Base-by-base conservation (phyloP, 1,284 basidiomycete genomes). In the Boletellus dicymbophilus region DNA sequence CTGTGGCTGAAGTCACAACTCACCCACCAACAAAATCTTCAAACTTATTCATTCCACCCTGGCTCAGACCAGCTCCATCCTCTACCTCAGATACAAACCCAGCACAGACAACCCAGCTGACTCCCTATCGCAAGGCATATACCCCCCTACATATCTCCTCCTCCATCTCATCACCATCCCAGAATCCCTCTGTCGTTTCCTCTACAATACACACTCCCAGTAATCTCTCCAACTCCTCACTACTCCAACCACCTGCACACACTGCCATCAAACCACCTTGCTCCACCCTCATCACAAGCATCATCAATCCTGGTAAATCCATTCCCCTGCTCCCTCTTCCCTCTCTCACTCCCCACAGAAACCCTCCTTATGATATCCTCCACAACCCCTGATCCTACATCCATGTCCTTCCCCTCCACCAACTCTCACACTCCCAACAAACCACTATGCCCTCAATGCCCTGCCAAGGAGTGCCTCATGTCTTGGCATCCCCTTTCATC, bases 1-100 rank as follows among this genome's bases (percentile, higher is more conserved):
- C 61, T 67, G 62, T 1, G 63, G 68, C 0, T n/a, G 63, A 1
- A 74, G 73, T 44, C 21, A 54, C 13, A 75, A 74, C 54, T 1
- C 6, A 0, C 39, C 42, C 0, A 52, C 57, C 42, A 60, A 65
- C 48, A 0, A 23, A 0, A 26, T 62, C n/a, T 61, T 68, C 56
- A 54, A 48, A 9, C 47, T 64, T 1, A 53, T 70, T 1, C 63
- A 62, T 31, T 2, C 33, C 15, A 7, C 18, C 10, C n/a, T 44
- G n/a, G 22, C 33, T 15, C 3, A 18, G 0, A 3, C 42, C 4
- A 5, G 6, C 7, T 13, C 22, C 31, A 18, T n/a, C 11, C 6
- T 15, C 0, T 8, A 26, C 7, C 4, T 18, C 2, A 16, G 8
- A 1, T 44, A 36, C 42, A 20, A n/a, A n/a, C n/a, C 36, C n/a